phyloP scores from a whole-genome alignment of 305 asterid genomes.

The Fraxinus paxiana region DNA sequence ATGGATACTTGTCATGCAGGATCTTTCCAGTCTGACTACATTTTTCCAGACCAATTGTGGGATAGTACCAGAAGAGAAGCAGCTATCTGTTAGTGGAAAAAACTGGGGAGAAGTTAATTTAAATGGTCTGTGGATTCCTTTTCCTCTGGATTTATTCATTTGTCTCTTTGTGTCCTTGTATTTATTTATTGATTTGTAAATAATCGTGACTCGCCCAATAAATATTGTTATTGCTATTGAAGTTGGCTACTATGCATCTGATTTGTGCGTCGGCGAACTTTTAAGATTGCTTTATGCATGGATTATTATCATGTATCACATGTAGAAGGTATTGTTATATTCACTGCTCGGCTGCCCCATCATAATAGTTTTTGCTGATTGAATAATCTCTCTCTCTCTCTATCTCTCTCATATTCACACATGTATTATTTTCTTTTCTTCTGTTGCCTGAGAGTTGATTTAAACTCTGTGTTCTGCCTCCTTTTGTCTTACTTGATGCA shows the following conservation, averaged over 20 bases:
- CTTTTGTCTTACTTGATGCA: background rate
- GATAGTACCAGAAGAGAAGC: constrained; percentile 77
- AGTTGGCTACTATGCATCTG: constrained; percentile 5
- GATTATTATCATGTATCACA: background rate
- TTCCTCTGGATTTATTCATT: background rate
- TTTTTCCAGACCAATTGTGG: constrained; percentile 74
- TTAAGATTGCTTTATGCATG: background rate
- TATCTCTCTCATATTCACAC: background rate
- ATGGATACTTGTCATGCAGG: constrained; percentile 52
- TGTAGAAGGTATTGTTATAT: background rate
- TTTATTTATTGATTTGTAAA: background rate
- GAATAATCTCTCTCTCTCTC: background rate
- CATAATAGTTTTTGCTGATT: background rate
- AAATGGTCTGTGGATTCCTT: constrained; percentile 48
- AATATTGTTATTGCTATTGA: background rate
- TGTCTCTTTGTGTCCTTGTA: background rate
- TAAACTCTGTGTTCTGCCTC: background rate
- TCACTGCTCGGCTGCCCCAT: background rate
- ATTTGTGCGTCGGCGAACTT: background rate
- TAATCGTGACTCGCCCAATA: background rate
- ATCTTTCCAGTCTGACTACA: constrained; percentile 60
- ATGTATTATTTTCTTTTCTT: background rate
- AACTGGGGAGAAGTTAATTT: constrained; percentile 98
- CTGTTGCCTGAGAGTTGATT: background rate
- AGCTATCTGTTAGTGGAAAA: constrained; percentile 92